These are phyloP conservation scores for Tetradesmus lagerheimii DNA, from an alignment of 139 green algal species.

Conservation along the genomic window DNA sequence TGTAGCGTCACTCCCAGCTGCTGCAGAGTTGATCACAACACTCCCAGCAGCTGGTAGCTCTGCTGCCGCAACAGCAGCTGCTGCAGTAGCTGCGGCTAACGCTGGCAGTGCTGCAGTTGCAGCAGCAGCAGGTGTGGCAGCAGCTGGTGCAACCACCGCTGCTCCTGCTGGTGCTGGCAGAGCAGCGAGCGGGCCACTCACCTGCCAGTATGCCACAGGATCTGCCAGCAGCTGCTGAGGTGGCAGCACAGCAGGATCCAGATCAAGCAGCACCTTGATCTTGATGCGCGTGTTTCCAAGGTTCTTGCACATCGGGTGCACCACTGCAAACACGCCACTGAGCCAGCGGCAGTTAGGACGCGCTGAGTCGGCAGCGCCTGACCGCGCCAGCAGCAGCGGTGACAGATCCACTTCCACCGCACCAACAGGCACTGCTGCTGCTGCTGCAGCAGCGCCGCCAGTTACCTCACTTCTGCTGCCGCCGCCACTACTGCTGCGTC, in stretches of 20 bases:
- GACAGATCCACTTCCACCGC: conserved; percentile 46
- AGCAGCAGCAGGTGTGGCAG: neutral
- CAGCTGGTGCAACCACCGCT: conserved; percentile 1
- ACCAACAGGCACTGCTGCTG: conserved; percentile 25
- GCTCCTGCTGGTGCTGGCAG: neutral
- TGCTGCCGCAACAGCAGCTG: neutral
- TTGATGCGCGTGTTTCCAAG: conserved; percentile 44
- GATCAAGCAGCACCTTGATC: conserved; percentile 47
- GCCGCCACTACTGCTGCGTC: neutral
- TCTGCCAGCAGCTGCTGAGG: conserved; percentile 2
- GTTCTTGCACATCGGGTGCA: conserved; percentile 47
- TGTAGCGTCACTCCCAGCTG: neutral
- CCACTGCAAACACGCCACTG: conserved; percentile 40
- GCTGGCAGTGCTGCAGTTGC: neutral
- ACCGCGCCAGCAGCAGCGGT: conserved; percentile 25
- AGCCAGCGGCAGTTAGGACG: conserved; percentile 33
- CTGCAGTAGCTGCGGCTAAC: neutral
- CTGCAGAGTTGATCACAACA: neutral
- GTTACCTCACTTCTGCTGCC: neutral
- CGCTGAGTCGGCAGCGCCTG: neutral
- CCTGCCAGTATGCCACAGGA: conserved; percentile 15
- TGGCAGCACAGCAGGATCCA: conserved; percentile 18
- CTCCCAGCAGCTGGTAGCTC: neutral
- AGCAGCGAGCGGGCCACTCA: neutral
- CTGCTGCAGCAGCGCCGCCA: neutral